These are phyloP conservation scores for Eucalyptus viminalis DNA, from an alignment of 345 rosid genomes.

Conservation along the genomic window DNA sequence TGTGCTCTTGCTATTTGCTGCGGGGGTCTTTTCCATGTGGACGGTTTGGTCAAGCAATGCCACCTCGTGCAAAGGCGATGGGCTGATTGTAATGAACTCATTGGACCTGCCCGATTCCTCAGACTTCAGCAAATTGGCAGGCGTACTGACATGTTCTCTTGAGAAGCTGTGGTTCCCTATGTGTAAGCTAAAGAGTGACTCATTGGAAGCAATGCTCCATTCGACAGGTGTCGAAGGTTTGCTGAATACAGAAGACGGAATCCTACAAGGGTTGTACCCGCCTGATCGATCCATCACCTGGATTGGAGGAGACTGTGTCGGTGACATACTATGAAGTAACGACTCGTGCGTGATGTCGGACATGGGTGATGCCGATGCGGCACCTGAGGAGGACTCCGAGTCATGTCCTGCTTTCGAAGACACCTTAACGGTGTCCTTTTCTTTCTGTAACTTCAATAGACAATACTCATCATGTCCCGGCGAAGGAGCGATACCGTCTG, in stretches of 20 bases:
- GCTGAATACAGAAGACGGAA: constrained; percentile 41
- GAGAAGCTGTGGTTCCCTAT: constrained; percentile 47
- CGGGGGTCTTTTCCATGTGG: neutral
- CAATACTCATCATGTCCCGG: neutral
- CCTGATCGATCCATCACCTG: constrained; percentile 63
- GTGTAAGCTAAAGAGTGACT: constrained; percentile 65
- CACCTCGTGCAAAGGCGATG: constrained; percentile 7
- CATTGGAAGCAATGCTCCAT: constrained; percentile 59
- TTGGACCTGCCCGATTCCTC: constrained; percentile 4
- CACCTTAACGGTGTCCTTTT: neutral
- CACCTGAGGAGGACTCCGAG: neutral
- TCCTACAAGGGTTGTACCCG: constrained; percentile 34
- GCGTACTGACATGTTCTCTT: constrained; percentile 1
- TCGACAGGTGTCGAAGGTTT: constrained; percentile 26
- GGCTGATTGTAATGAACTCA: constrained; percentile 20
- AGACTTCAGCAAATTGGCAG: constrained; percentile 2
- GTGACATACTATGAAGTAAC: neutral
- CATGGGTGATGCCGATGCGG: constrained; percentile 11
- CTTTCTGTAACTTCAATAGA: neutral
- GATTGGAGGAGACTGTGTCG: constrained; percentile 47
- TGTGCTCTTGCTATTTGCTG: neutral
- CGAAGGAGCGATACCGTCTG: neutral
- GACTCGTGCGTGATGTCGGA: constrained; percentile 30
- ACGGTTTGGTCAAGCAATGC: neutral
- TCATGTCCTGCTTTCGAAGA: neutral